phyloP scores from a whole-genome alignment of 1,284 basidiomycete genomes.

The Papiliotrema flavescens region DNA sequence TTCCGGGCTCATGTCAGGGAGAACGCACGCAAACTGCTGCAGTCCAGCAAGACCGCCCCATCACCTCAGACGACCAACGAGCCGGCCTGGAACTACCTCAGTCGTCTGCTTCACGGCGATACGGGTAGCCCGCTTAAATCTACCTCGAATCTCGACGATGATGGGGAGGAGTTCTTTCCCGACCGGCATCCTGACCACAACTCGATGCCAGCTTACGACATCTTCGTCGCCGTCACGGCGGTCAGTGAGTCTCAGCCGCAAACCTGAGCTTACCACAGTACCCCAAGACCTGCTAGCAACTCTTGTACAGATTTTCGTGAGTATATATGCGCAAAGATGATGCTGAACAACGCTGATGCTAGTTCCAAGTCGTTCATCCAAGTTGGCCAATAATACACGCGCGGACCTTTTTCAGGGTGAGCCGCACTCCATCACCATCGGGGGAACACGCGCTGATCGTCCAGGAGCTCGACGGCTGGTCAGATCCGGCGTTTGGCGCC shows the following conservation, averaged over 20 bases:
- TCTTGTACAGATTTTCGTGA: conserved; percentile 1
- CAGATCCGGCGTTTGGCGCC: conserved; percentile 2
- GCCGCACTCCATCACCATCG: background rate
- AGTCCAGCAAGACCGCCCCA: background rate
- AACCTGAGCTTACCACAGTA: background rate
- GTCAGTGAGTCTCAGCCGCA: conserved; percentile 1
- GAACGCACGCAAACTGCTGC: background rate
- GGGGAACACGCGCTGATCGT: background rate
- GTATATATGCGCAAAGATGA: background rate
- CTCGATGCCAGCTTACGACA: background rate
- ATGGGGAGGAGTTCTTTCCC: conserved; percentile 1
- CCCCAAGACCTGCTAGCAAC: conserved; percentile 1
- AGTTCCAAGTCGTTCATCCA: conserved; percentile 4
- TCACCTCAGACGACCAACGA: conserved; percentile 3
- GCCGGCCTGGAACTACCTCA: conserved; percentile 1
- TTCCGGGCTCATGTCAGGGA: background rate
- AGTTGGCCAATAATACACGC: conserved; percentile 3
- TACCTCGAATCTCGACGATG: background rate
- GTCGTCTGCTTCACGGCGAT: conserved; percentile 1
- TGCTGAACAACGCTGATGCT: too few species aligned
- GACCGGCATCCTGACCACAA: background rate
- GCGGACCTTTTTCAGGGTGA: background rate
- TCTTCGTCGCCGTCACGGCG: conserved; percentile 2
- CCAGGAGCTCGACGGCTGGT: conserved; percentile 3
- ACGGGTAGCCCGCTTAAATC: background rate